phyloP scores from a whole-genome alignment of 208 protist species.

The Leishmania tropica region DNA sequence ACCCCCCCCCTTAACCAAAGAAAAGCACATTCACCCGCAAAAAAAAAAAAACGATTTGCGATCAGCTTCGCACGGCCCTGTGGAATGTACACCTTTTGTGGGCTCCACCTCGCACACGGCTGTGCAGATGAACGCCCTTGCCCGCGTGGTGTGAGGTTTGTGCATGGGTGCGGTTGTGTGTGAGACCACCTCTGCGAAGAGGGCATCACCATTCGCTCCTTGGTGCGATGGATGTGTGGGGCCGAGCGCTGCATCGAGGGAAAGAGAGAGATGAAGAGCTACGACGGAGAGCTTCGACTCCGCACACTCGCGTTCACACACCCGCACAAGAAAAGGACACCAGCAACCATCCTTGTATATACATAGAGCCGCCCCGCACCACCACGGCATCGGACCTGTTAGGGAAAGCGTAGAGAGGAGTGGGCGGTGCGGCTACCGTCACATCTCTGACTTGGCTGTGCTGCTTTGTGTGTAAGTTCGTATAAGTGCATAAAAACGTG shows the following conservation, averaged over 20 bases:
- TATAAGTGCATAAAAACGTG: slow-evolving; percentile 32
- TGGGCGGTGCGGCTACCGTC: not conserved
- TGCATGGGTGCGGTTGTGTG: not conserved
- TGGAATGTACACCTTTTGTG: slow-evolving; percentile 1
- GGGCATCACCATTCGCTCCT: not conserved
- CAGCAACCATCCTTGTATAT: slow-evolving; percentile 2
- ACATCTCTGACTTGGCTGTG: slow-evolving; percentile 11
- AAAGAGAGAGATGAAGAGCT: not conserved
- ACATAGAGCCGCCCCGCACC: not conserved
- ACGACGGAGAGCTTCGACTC: not conserved
- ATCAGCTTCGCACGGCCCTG: not conserved
- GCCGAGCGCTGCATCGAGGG: not conserved
- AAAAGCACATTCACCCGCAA: not conserved
- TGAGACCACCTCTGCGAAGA: not conserved
- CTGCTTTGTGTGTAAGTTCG: slow-evolving; percentile 13
- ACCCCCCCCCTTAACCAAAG: not conserved
- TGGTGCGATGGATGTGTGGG: not conserved
- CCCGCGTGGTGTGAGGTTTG: not conserved
- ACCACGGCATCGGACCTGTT: not conserved
- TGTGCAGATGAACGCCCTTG: not conserved
- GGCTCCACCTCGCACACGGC: slow-evolving; percentile 1
- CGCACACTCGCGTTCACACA: not conserved
- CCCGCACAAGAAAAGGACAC: slow-evolving; percentile 5
- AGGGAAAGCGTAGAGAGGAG: not conserved
- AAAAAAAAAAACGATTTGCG: not conserved